Evolutionary conservation across 257 asterid species (phyloP), one percentile per base, ranked within the genome.

Genomic region (Coffea eugenioides): DNA sequence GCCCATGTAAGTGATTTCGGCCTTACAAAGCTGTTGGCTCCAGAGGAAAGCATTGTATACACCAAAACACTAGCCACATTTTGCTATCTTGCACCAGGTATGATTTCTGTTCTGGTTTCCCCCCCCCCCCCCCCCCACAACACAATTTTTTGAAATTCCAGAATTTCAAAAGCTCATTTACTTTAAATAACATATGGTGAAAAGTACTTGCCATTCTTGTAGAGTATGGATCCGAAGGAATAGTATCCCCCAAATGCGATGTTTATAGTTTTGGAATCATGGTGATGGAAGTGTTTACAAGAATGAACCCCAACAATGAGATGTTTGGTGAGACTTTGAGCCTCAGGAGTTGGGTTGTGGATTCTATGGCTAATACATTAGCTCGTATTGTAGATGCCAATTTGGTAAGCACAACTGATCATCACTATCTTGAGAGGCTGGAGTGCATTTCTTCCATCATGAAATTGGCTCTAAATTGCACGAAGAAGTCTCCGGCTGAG

Each of bases 31-130:
- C 31, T 79, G 21, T 62, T 79, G 56, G 68, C n/a, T 8, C 2
- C 2, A 41, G 73, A 51, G 57, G 4, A 79, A 41, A 64, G 78
- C 74, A 21, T 62, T 12, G 39, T 73, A 6, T 36, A 45, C 31
- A 48, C 78, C 45, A n/a, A 34, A 72, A 80, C 82, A 0, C 25
- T 79, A 27, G 78, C 82, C 71, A 71, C 78, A 34, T 8, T 79
- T 20, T 71, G 82, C 16, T 79, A 80, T 23, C 25, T 71, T 79
- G 77, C 82, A 36, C 82, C 78, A 64, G 82, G 82, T 80, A 23
- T 0, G 8, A 9, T 9, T 6, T 46, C 51, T 46, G 51, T 6
- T 6, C 51, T 46, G 51, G 8, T 8, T 20, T 10, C 2, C 5
- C 18, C 31, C 31, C 31, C 31, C 31, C 31, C 31, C 31, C 31